Base-by-base conservation (phyloP, 495 filamentous ascomycete genomes). In the Daldinia vernicosa region DNA sequence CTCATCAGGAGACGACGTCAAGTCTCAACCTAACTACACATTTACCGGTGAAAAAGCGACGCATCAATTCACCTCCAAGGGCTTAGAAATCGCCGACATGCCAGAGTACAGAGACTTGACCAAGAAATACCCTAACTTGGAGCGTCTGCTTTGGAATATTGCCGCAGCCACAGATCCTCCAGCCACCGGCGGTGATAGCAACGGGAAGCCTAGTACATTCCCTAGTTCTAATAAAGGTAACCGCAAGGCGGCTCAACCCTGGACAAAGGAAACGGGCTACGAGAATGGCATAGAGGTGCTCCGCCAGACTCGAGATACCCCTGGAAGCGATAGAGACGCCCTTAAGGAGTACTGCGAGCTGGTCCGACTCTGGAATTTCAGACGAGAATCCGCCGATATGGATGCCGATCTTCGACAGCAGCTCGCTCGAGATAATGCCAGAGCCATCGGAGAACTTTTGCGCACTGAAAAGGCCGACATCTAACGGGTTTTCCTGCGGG, bases 381-480 rank as follows among this genome's bases (percentile, higher is more conserved):
- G 47, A 54, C 54, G 11, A 52, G 66, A 64, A 59, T 33, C 57
- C 6, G 57, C 64, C 51, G 39, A 58, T 1, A 26, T 35, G 0
- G 67, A 30, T 8, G 59, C 60, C 52, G 54, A 64, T 4, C 8
- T 45, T 24, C 63, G 67, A 37, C 63, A 67, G 33, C 60, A 68
- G 33, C 56, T 63, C 9, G 74, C 70, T 15, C 27, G 70, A 47
- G 75, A 82, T 45, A 78, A 83, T 52, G 70, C 74, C 7, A 73
- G 69, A 64, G 60, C 75, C 12, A 80, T 84, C 27, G 71, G 74
- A 60, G 65, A 75, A 17, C 74, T 84, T 30, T 27, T 83, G 43
- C 64, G 74, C 40, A 74, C 77, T 24, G 81, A 84, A 68, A 67
- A 60, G 17, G 54, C 66, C 4, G 57, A 50, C 7, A 27, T 22